Conservation (phyloP, 768 basidiomycete genomes). For the Lentinula guzmanii region DNA sequence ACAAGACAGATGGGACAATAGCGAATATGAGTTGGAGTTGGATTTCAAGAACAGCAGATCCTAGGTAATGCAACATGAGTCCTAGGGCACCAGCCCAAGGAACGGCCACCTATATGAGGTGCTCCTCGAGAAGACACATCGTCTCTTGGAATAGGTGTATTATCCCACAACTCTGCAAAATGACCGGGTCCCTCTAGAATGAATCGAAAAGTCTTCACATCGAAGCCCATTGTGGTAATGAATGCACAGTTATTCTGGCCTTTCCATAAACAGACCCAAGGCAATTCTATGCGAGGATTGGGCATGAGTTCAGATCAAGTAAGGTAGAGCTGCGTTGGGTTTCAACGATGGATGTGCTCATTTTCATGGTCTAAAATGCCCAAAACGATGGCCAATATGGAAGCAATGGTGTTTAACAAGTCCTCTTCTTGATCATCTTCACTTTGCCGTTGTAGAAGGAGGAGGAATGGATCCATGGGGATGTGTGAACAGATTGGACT, state of each 20-base stretch:
- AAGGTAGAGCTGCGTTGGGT: neutral
- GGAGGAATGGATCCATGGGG: too few relatives aligned
- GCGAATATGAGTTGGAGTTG: constrained; percentile 40
- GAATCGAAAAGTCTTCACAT: constrained; percentile 23
- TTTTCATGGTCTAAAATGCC: neutral
- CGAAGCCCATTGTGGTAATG: constrained; percentile 23
- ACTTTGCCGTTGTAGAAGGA: too few relatives aligned
- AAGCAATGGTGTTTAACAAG: too few relatives aligned
- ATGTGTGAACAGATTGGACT: too few relatives aligned
- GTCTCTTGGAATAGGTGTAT: neutral
- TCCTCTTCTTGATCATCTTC: too few relatives aligned
- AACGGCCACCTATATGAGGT: constrained; percentile 21
- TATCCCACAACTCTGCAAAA: constrained; percentile 16
- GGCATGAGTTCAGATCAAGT: constrained; percentile 5
- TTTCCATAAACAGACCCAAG: neutral
- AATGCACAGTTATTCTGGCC: constrained; percentile 20
- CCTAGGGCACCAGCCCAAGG: constrained; percentile 35
- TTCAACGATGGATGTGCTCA: neutral
- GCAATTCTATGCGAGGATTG: constrained; percentile 14
- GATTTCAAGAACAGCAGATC: constrained; percentile 34
- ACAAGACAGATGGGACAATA: constrained; percentile 29
- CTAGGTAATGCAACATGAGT: constrained; percentile 33
- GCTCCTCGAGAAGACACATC: neutral
- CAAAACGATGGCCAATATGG: too few relatives aligned
- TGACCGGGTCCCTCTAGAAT: constrained; percentile 21